phyloP scores from a whole-genome alignment of 2,329 filamentous ascomycete genomes.

The Diplodia seriata region DNA sequence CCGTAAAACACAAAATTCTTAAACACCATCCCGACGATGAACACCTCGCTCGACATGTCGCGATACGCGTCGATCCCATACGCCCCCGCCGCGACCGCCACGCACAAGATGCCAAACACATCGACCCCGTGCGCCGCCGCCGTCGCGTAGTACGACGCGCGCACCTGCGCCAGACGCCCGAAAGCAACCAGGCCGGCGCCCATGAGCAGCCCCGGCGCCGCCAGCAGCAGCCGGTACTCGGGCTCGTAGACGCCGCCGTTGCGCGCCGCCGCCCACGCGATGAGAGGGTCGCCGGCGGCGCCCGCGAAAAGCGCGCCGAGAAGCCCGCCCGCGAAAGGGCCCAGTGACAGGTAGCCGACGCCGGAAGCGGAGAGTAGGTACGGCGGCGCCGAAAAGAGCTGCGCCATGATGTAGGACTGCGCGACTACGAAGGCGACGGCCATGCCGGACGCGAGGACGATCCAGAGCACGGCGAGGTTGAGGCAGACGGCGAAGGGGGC shows the following conservation, averaged over 20 bases:
- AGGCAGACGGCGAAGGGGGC: conserved; percentile 59
- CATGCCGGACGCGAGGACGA: conserved; percentile 55
- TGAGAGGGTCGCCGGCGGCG: conserved; percentile 39
- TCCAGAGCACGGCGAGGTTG: conserved; percentile 60
- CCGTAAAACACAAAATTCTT: conserved; percentile 56
- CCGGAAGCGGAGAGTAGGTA: conserved; percentile 54
- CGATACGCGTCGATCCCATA: conserved; percentile 52
- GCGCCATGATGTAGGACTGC: conserved; percentile 52
- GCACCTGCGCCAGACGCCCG: conserved; percentile 42
- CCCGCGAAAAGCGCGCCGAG: conserved; percentile 52
- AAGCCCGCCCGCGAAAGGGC: conserved; percentile 44
- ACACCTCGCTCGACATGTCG: conserved; percentile 52
- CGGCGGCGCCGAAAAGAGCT: conserved; percentile 49
- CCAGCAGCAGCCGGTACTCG: conserved; percentile 37
- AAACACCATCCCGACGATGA: conserved; percentile 54
- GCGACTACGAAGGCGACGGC: conserved; percentile 54
- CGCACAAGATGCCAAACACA: conserved; percentile 45
- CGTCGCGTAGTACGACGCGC: conserved; percentile 41
- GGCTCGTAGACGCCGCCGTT: conserved; percentile 41
- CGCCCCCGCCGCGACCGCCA: conserved; percentile 43
- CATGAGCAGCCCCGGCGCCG: conserved; percentile 32
- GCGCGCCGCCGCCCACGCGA: conserved; percentile 37
- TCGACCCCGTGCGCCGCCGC: conserved; percentile 46
- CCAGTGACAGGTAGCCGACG: conserved; percentile 54
- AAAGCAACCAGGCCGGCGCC: conserved; percentile 51